Evolutionary conservation across 2,329 filamentous ascomycete species (phyloP), one percentile per base, ranked within the genome.

Genomic region (Ascochyta fabae): DNA sequence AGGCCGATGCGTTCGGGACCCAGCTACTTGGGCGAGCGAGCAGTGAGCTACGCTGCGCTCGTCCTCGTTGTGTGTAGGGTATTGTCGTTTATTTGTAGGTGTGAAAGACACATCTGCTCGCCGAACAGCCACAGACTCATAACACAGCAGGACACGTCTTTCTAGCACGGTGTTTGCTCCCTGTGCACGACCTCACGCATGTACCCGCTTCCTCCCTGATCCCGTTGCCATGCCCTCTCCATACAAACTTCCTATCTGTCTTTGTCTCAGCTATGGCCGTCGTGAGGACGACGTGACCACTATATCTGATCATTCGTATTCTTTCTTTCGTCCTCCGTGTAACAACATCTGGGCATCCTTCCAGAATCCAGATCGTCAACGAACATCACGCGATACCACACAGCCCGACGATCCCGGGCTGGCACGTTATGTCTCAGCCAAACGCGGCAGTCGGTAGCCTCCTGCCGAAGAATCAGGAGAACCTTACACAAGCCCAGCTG

Each of bases 251-350:
- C 49, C 45, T 39, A 29, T 35, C 39, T 34, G 57, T 8, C 16
- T 46, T 9, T 68, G 67, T 71, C 62, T 70, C 64, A 68, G 66
- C 65, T 29, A 46, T 50, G 58, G 42, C 59, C 60, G 53, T 24
- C 23, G 22, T 24, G 47, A 62, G 59, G 57, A 46, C 19, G 45
- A 53, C 48, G 35, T 38, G 23, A 41, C 29, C 29, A 44, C 53
- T 72, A 70, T 70, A 72, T 70, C 61, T 65, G 56, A 44, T 48
- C 44, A 48, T 44, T 47, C 41, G 35, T 48, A 57, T 39, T 48
- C 55, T 47, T 31, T 40, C 39, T 50, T 41, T 35, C 26, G 45
- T 55, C 50, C 58, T 47, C 40, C 50, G 64, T 71, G 62, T 69
- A 66, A 69, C 66, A 53, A 23, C 46, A 50, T 41, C 54, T 48